Evolutionary conservation across 225 moss, liverwort and hornwort genomes (phyloP).

Genomic region (Neckera pumila): DNA sequence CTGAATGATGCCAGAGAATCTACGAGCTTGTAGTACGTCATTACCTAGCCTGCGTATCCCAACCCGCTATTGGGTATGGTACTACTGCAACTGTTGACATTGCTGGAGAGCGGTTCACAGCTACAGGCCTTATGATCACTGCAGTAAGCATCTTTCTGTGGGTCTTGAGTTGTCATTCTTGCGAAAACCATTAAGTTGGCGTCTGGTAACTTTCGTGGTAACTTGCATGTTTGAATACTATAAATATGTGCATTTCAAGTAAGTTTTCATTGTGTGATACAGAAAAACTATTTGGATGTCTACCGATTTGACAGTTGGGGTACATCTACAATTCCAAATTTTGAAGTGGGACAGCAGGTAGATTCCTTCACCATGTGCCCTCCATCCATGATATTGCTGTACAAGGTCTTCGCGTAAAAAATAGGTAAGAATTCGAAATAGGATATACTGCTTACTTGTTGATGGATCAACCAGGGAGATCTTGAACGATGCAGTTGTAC

Average conservation of each 20-base stretch:
- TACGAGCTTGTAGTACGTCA: constrained; percentile 97
- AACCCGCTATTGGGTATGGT: constrained; percentile 90
- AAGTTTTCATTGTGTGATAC: not conserved
- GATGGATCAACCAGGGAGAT: not conserved
- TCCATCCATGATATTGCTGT: not conserved
- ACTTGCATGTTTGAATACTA: not conserved
- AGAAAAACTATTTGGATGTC: constrained; percentile 96
- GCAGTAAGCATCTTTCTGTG: constrained; percentile 46
- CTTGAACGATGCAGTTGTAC: not conserved
- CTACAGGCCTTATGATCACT: constrained; percentile 94
- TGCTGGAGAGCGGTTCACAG: constrained; percentile 84
- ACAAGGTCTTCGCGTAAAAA: not conserved
- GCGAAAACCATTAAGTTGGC: not conserved
- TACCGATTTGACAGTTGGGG: constrained; percentile 91
- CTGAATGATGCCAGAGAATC: constrained; percentile 48
- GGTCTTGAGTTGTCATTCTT: not conserved
- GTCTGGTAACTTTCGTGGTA: not conserved
- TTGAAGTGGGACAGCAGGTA: constrained; percentile 92
- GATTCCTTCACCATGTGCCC: not conserved
- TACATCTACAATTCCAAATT: constrained; percentile 75
- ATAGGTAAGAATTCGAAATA: not conserved
- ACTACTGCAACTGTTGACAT: constrained; percentile 87
- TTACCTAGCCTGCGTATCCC: constrained; percentile 92
- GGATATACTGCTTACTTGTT: not conserved
- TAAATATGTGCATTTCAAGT: not conserved